phyloP scores from a whole-genome alignment of 2,329 filamentous ascomycete genomes.

The Aspergillus viridinutans region DNA sequence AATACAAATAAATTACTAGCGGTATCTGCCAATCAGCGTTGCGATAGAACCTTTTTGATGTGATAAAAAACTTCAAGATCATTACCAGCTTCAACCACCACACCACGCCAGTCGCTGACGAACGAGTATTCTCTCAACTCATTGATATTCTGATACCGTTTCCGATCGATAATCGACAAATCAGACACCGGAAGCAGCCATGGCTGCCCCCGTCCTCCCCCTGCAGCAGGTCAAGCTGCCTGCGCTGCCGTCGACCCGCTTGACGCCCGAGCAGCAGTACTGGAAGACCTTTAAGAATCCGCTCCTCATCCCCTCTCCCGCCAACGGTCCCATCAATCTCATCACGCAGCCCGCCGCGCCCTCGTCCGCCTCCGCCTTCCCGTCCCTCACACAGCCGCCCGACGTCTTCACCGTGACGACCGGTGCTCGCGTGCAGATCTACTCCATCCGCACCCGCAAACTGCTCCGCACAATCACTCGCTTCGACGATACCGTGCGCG shows the following conservation, averaged over 20 bases:
- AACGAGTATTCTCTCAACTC: background rate
- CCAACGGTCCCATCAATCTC: conserved; percentile 83
- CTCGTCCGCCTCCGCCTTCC: conserved; percentile 38
- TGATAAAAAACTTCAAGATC: background rate
- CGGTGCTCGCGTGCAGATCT: conserved; percentile 87
- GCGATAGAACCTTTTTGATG: background rate
- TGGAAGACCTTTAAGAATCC: conserved; percentile 95
- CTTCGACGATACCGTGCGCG: conserved; percentile 86
- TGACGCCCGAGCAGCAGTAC: conserved; percentile 91
- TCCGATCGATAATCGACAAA: too few species aligned
- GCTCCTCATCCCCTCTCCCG: conserved; percentile 82
- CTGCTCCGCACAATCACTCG: conserved; percentile 89
- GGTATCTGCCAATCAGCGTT: background rate
- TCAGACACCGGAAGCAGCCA: conserved; percentile 35
- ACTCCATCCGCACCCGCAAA: conserved; percentile 86
- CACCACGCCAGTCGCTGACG: background rate
- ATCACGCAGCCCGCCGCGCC: conserved; percentile 67
- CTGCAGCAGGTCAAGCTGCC: conserved; percentile 78
- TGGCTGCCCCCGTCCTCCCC: conserved; percentile 83
- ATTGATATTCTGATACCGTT: too few species aligned
- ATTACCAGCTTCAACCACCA: background rate
- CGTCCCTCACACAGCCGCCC: conserved; percentile 44
- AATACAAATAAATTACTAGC: background rate
- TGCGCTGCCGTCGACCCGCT: conserved; percentile 67
- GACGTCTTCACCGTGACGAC: conserved; percentile 86